Percentiles rank a stretch among this genome's conserved stretches.
Evolutionary conservation across 2,329 filamentous ascomycete species (phyloP).

Genomic region (Diaporthe vexans): DNA sequence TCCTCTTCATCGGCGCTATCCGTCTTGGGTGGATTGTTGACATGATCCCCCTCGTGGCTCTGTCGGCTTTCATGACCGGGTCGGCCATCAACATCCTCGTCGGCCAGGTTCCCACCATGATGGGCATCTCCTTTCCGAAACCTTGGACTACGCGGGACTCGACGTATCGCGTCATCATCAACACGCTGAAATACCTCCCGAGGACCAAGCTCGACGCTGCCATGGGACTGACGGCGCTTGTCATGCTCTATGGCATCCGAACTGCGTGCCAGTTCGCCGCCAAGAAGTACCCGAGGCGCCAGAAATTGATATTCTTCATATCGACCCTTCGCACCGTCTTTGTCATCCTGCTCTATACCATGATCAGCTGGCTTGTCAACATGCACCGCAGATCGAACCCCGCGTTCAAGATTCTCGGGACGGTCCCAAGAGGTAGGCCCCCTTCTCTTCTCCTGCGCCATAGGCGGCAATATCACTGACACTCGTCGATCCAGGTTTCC

Average conservation of each 20-base stretch:
- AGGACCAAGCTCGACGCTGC: conserved; percentile 82
- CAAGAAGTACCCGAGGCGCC: conserved; percentile 76
- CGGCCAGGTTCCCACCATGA: conserved; percentile 85
- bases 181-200: conserved; percentile 81
- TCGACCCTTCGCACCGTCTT: conserved; percentile 92
- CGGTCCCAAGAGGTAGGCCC: conserved; percentile 78
- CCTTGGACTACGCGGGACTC: conserved; percentile 75
- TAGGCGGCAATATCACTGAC: conserved; percentile 31
- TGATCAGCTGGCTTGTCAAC: conserved; percentile 91
- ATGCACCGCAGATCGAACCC: conserved; percentile 73
- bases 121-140: conserved; percentile 80
- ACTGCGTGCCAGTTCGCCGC: conserved; percentile 74
- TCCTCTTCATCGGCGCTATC: conserved; percentile 82
- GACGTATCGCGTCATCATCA: conserved; percentile 87
- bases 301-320: conserved; percentile 89
- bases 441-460: not conserved
- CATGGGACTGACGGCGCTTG: conserved; percentile 86
- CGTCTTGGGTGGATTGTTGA: conserved; percentile 93
- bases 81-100: conserved; percentile 90
- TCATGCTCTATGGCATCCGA: conserved; percentile 83
- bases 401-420: conserved; percentile 80
- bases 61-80: conserved; percentile 97
- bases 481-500: conserved; percentile 73
- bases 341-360: conserved; percentile 90
- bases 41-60: conserved; percentile 89